Conservation (phyloP, 2,329 filamentous ascomycete genomes). For the Fusarium clavum region DNA sequence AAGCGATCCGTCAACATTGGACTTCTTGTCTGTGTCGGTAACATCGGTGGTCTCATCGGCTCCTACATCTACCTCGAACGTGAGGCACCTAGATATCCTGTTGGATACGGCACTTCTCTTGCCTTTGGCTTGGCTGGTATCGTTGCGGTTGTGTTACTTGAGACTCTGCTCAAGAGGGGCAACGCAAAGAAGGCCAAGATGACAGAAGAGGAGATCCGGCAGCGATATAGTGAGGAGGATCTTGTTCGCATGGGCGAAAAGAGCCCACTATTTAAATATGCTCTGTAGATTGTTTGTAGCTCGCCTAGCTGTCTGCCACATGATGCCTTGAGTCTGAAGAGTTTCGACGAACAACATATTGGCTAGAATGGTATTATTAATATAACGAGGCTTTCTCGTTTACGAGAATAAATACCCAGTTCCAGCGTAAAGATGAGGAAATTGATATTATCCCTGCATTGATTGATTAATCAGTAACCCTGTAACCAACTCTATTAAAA, state of each 20-base stretch:
- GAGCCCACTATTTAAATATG: slow-evolving; percentile 21
- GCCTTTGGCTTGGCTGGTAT: slow-evolving; percentile 18
- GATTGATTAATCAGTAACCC: too few species aligned
- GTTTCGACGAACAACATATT: too few species aligned
- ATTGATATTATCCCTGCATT: too few species aligned
- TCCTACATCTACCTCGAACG: slow-evolving; percentile 22
- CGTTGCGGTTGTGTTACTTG: slow-evolving; percentile 5
- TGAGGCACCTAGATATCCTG: slow-evolving; percentile 12
- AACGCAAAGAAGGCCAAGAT: slow-evolving; percentile 21
- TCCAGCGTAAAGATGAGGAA: too few species aligned
- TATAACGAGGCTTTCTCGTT: too few species aligned
- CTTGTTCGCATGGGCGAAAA: slow-evolving; percentile 28
- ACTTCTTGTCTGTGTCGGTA: slow-evolving; percentile 54
- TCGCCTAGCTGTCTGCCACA: too few species aligned
- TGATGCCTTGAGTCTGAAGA: too few species aligned
- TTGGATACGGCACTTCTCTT: slow-evolving; percentile 19
- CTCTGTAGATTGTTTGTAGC: background rate
- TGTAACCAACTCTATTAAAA: too few species aligned
- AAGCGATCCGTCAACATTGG: slow-evolving; percentile 58
- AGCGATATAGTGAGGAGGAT: slow-evolving; percentile 10
- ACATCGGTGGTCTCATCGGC: slow-evolving; percentile 17
- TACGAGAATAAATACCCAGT: too few species aligned
- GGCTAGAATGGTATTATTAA: accelerated
- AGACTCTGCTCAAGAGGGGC: slow-evolving; percentile 8
- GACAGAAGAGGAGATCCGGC: slow-evolving; percentile 1